Conservation (phyloP, 345 rosid species). For the Turnera subulata region DNA sequence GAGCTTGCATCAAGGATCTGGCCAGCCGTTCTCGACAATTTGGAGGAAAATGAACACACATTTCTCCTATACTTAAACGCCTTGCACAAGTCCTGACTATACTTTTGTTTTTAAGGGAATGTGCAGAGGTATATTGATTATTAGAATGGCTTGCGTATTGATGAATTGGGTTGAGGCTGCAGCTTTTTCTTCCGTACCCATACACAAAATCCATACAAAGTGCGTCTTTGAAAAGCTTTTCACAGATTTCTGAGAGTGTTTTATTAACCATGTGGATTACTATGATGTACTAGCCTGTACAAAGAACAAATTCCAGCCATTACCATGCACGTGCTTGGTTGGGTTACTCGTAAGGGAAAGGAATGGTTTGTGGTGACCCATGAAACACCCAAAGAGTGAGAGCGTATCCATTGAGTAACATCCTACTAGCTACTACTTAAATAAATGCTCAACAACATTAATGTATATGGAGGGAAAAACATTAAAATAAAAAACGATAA, state of each 20-base stretch:
- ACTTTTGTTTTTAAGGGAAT: too few relatives aligned
- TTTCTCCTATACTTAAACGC: slow-evolving; percentile 63
- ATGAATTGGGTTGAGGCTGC: too few relatives aligned
- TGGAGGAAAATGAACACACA: slow-evolving; percentile 75
- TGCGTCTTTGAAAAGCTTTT: slow-evolving; percentile 80
- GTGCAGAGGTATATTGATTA: too few relatives aligned
- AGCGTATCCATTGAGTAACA: too few relatives aligned
- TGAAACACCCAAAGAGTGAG: too few relatives aligned
- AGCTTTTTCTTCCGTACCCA: slow-evolving; percentile 83
- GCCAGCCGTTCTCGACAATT: slow-evolving; percentile 74
- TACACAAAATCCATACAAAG: slow-evolving; percentile 63
- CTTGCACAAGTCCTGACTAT: slow-evolving; percentile 74
- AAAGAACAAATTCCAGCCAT: slow-evolving; percentile 74
- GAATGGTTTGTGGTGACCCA: too few relatives aligned
- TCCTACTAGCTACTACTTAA: too few relatives aligned
- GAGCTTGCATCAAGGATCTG: slow-evolving; percentile 80
- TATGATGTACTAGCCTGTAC: slow-evolving; percentile 59
- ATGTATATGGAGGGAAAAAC: too few relatives aligned
- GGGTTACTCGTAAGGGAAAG: too few relatives aligned
- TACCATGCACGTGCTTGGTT: slow-evolving; percentile 75
- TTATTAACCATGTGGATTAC: slow-evolving; percentile 52
- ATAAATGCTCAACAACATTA: too few relatives aligned
- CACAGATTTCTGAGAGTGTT: slow-evolving; percentile 81
- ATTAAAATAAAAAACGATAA: too few relatives aligned
- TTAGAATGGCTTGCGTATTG: too few relatives aligned